Conservation (phyloP, 345 rosid genomes). For the Eucalyptus pauciflora region DNA sequence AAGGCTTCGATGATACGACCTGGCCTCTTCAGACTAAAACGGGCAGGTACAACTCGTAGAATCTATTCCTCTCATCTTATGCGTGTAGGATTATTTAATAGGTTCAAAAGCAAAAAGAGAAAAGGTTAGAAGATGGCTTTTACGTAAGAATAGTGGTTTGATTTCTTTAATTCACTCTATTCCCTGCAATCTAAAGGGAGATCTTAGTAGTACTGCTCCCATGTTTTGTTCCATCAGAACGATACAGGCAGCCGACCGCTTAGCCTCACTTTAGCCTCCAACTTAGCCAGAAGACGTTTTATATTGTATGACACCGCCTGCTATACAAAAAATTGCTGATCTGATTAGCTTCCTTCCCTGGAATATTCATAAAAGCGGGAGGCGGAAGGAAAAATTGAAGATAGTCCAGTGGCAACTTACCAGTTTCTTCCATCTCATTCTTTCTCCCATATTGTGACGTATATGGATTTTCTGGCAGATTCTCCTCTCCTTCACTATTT, state of each 20-base stretch:
- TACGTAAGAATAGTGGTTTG: not conserved
- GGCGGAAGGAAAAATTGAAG: not conserved
- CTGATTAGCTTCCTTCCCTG: not conserved
- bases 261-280: not conserved
- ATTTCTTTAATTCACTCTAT: not conserved
- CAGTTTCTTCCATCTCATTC: not conserved
- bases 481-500: not conserved
- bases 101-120: not conserved
- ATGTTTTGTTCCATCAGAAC: not conserved
- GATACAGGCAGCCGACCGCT: not conserved
- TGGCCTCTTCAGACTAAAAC: constrained; percentile 80
- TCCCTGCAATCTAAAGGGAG: not conserved
- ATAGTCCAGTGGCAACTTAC: not conserved
- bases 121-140: not conserved
- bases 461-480: not conserved
- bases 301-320: not conserved
- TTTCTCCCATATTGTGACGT: not conserved
- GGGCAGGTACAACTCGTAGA: constrained; percentile 40
- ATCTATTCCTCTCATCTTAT: not conserved
- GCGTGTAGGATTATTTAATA: not conserved
- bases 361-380: not conserved
- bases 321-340: not conserved
- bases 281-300: not conserved
- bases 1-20: constrained; percentile 63
- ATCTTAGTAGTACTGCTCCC: not conserved